Evolutionary conservation across 2,329 filamentous ascomycete species (phyloP).

Genomic region (Fonsecaea monophora): DNA sequence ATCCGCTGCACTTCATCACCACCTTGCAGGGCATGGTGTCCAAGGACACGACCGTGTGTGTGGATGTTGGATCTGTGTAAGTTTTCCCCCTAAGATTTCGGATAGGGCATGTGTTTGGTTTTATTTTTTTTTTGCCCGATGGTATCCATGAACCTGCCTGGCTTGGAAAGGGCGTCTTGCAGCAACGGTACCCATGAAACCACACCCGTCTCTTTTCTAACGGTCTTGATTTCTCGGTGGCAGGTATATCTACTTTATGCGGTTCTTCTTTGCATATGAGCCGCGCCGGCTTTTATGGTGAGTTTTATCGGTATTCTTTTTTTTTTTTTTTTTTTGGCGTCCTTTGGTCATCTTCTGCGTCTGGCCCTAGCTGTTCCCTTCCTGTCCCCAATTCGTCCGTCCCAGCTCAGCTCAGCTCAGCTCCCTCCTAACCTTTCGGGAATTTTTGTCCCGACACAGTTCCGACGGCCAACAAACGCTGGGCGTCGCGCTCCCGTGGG

Average conservation of each 20-base stretch:
- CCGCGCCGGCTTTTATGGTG: slow-evolving; percentile 52
- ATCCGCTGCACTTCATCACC: slow-evolving; percentile 56
- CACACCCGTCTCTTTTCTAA: background rate
- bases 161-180: background rate
- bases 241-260: slow-evolving; percentile 24
- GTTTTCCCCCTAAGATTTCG: slow-evolving; percentile 45
- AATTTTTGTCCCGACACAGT: slow-evolving; percentile 28
- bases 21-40: slow-evolving; percentile 52
- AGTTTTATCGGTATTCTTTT: background rate
- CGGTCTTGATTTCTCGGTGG: background rate
- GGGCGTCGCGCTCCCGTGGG: slow-evolving; percentile 57
- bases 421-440: no score
- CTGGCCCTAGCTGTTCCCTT: background rate
- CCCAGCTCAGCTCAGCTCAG: no score
- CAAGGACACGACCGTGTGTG: slow-evolving; percentile 52
- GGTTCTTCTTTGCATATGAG: slow-evolving; percentile 38
- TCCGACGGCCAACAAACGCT: slow-evolving; percentile 60
- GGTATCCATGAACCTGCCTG: background rate
- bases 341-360: no score
- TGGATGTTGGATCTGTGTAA: slow-evolving; percentile 58
- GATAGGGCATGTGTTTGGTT: no score
- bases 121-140: no score
- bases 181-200: background rate
- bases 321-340: background rate
- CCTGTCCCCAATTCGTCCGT: background rate